Evolutionary conservation across 225 moss, liverwort and hornwort species (phyloP).

Genomic region (Polytrichum commune): DNA sequence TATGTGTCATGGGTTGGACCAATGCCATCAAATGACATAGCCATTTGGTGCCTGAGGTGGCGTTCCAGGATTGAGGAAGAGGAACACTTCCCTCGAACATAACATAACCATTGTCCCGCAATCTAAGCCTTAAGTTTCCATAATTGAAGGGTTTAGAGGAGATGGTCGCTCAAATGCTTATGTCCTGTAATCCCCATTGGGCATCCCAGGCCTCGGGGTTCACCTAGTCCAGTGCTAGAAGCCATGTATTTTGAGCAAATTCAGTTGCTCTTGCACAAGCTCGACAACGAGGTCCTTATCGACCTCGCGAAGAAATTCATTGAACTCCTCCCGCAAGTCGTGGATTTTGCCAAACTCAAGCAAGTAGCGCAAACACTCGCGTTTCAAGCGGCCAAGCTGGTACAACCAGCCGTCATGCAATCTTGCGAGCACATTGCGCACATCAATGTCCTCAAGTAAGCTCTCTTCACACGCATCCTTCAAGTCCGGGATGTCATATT

Average conservation of each 20-base stretch:
- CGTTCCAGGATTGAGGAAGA: too few species aligned
- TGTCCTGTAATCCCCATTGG: too few species aligned
- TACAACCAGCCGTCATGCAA: constrained; percentile 42
- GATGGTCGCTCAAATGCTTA: too few species aligned
- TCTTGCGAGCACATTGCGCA: constrained; percentile 37
- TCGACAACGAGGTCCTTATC: constrained; percentile 52
- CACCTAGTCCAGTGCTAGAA: constrained; percentile 6
- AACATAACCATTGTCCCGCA: too few species aligned
- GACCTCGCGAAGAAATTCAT: constrained; percentile 35
- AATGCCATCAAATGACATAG: too few species aligned
- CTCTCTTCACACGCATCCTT: constrained; percentile 46
- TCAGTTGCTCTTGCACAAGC: constrained; percentile 40
- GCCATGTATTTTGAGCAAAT: constrained; percentile 38
- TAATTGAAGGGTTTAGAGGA: too few species aligned
- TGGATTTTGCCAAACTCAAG: constrained; percentile 50
- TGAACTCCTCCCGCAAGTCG: constrained; percentile 36
- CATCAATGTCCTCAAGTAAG: constrained; percentile 40
- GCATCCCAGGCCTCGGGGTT: too few species aligned
- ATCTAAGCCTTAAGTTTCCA: too few species aligned
- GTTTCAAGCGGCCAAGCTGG: constrained; percentile 38
- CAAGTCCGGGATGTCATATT: constrained; percentile 40
- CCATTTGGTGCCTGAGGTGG: too few species aligned
- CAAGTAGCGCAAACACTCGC: constrained; percentile 46
- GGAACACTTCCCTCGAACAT: too few species aligned
- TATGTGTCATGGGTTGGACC: too few species aligned